Base-by-base conservation (phyloP, 2,329 filamentous ascomycete species). In the Monilinia fructigena region DNA sequence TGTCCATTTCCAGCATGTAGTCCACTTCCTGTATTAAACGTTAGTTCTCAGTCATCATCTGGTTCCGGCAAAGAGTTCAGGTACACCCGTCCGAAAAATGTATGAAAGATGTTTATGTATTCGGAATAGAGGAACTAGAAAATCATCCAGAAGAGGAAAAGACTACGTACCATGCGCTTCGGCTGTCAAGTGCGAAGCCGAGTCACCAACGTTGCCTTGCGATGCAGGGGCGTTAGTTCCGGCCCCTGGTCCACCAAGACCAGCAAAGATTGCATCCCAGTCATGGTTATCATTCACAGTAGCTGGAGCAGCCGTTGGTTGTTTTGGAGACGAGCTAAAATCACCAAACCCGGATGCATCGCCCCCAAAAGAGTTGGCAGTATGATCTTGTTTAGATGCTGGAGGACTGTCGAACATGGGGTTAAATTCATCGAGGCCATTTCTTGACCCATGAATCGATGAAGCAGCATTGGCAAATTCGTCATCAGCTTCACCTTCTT, bases 231-330 rank as follows among this genome's bases (percentile, higher is more conserved):
- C 54, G 23, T 55, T 66, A 38, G 66, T 58, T 20, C 73, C 63
- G 63, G 76, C 72, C 10, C 38, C 42, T 59, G 84, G 79, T 2
- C 83, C 84, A 72, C 94, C 90, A 10, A 96, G 81, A 35, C 89
- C 89, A 1, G 91, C 90, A 79, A 98, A 98, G 65, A 98, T 92
- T 50, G 92, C 90, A 74, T 98, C 94, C 95, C 95, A 98, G 77
- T 98, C 94, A 72, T 96, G 90, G 45, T 81, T 79, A 18, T 85
- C 84, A 55, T 76, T 75, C 58, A 77, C 75, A 67, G 79, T 76
- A 64, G 80, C 76, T 65, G 79, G 70, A 53, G 77, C 65, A n/a
- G 77, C 70, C 31, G 75, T 71, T 52, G 74, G 68, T 79, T 79
- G 60, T 79, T 79, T 61, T 80, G 79, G 67, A 82, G 84, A 84